These are phyloP conservation scores for Rauvolfia tetraphylla DNA, from an alignment of 257 asterid genomes.

Conservation along the genomic window DNA sequence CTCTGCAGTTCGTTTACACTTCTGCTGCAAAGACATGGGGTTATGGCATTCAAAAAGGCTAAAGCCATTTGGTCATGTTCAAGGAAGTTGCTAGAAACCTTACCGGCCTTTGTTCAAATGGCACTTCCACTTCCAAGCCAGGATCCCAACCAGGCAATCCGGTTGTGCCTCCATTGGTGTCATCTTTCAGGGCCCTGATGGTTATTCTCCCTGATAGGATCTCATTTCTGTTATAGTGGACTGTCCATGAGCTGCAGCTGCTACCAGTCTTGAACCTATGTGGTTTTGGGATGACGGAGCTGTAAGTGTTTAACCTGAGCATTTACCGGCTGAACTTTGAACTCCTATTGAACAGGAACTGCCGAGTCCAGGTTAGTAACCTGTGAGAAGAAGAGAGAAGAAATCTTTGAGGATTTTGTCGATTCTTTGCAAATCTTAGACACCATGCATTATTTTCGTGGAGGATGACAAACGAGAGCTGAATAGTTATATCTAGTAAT, in stretches of 20 bases:
- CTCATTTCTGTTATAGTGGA: slow-evolving; percentile 24
- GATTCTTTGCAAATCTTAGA: slow-evolving; percentile 3
- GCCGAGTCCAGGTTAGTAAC: background rate
- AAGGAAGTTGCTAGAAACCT: slow-evolving; percentile 10
- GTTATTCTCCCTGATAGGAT: slow-evolving; percentile 27
- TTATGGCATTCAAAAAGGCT: background rate
- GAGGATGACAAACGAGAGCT: slow-evolving; percentile 31
- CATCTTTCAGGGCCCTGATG: slow-evolving; percentile 68
- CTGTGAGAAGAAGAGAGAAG: slow-evolving; percentile 9
- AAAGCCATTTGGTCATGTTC: background rate
- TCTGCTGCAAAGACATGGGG: background rate
- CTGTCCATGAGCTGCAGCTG: slow-evolving; percentile 33
- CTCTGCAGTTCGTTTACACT: background rate
- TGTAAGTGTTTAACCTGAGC: slow-evolving; percentile 44
- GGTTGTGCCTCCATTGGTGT: slow-evolving; percentile 46
- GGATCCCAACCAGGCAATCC: slow-evolving; percentile 82
- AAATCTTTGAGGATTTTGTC: background rate
- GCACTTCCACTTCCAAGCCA: slow-evolving; percentile 80
- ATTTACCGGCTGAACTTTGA: slow-evolving; percentile 17
- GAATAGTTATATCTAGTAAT: slow-evolving; percentile 4
- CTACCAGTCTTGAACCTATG: slow-evolving; percentile 21
- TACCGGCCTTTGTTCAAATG: slow-evolving; percentile 90
- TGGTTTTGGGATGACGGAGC: slow-evolving; percentile 35
- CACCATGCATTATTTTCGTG: slow-evolving; percentile 48
- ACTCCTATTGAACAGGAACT: background rate